Evolutionary conservation across 306 rosid genomes (phyloP).

Genomic region (Citrullus mucosospermus): DNA sequence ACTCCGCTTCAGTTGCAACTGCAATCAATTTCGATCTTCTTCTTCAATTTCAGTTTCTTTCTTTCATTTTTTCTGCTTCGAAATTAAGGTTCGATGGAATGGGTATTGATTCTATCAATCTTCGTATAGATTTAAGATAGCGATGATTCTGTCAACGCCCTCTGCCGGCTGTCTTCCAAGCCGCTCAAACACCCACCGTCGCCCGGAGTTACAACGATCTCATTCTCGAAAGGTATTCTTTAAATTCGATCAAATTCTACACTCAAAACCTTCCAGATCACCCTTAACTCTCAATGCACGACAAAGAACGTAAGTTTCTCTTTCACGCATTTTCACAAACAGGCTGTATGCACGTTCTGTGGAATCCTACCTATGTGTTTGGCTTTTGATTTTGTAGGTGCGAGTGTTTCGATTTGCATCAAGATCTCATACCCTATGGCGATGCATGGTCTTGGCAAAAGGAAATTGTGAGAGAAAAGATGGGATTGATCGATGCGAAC

Average conservation of each 20-base stretch:
- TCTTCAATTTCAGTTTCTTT: background rate
- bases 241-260: slow-evolving; percentile 8
- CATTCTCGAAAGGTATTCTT: background rate
- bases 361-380: background rate
- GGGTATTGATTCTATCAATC: background rate
- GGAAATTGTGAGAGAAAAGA: slow-evolving; percentile 24
- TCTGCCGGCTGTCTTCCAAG: slow-evolving; percentile 7
- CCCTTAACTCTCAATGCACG: background rate
- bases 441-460: slow-evolving; percentile 47
- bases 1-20: background rate
- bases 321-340: slow-evolving; percentile 4
- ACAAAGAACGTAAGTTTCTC: slow-evolving; percentile 23
- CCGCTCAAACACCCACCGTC: slow-evolving; percentile 2
- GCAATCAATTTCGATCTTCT: background rate
- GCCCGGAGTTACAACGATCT: background rate
- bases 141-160: slow-evolving; percentile 15
- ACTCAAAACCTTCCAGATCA: slow-evolving; percentile 3
- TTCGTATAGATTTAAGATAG: background rate
- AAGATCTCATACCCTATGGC: slow-evolving; percentile 39
- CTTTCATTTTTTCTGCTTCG: background rate
- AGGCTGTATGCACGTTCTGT: background rate
- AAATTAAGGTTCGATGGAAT: background rate
- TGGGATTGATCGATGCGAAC: slow-evolving; percentile 15
- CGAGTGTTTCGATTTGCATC: slow-evolving; percentile 53
- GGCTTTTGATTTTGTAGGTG: slow-evolving; percentile 30